These are phyloP conservation scores for Curvularia sp. DNA, from an alignment of 2,329 filamentous ascomycete genomes.

Conservation along the genomic window DNA sequence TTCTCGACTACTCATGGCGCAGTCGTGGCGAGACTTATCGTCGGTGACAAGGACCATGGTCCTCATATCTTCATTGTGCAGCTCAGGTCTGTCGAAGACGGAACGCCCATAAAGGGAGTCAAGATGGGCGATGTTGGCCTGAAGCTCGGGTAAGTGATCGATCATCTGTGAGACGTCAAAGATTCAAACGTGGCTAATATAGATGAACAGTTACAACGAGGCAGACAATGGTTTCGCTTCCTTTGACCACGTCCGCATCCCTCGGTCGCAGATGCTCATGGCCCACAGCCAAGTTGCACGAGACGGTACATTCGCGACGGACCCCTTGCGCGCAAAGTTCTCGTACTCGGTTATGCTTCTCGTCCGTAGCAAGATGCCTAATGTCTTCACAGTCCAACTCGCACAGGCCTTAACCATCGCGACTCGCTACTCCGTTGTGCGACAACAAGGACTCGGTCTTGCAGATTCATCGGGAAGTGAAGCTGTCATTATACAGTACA, in stretches of 20 bases:
- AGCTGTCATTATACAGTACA: constrained; percentile 22
- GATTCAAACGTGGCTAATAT: constrained; percentile 28
- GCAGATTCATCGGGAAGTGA: constrained; percentile 10
- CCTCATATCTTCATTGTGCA: constrained; percentile 60
- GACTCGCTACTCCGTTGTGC: constrained; percentile 56
- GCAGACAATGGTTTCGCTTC: constrained; percentile 61
- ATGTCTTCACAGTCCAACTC: constrained; percentile 57
- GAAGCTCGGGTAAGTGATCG: constrained; percentile 44
- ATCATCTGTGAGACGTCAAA: no score
- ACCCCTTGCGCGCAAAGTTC: constrained; percentile 52
- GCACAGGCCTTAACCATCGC: constrained; percentile 60
- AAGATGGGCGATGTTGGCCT: constrained; percentile 59
- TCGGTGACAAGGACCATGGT: constrained; percentile 49
- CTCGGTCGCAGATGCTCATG: constrained; percentile 57
- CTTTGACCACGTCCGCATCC: constrained; percentile 55
- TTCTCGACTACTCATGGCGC: constrained; percentile 40
- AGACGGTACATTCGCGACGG: constrained; percentile 53
- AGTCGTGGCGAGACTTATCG: constrained; percentile 57
- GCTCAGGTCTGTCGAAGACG: constrained; percentile 52
- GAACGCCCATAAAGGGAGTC: constrained; percentile 56
- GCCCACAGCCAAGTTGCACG: constrained; percentile 55
- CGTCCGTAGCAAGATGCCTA: constrained; percentile 53
- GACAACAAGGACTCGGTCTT: constrained; percentile 48
- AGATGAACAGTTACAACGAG: constrained; percentile 49
- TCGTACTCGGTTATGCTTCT: constrained; percentile 58